Base-by-base conservation (phyloP, 495 filamentous ascomycete genomes). In the Penicillium parvum region DNA sequence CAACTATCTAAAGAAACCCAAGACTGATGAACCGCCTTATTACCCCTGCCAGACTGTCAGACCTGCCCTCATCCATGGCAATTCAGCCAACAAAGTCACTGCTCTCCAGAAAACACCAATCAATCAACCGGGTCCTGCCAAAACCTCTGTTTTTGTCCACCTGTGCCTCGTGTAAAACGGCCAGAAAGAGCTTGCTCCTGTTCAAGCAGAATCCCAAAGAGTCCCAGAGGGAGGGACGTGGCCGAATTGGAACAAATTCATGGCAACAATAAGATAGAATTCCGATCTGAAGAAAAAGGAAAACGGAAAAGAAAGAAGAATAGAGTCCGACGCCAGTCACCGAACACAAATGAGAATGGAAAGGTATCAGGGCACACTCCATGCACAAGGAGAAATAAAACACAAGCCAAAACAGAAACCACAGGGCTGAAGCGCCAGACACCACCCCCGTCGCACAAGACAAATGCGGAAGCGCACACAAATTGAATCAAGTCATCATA, bases 401-500 rank as follows among this genome's bases (percentile, higher is more conserved):
- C 23, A 44, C 28, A 50, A 48, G 38, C 53, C 46, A 30, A 35
- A 57, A 46, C 53, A 43, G 47, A 42, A 51, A 52, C 49, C 45
- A 36, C 38, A 54, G 23, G 41, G 48, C 50, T 48, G 49, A 61
- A n/a, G 65, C 65, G 64, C 67, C 67, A 41, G 59, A 71, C 65
- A 63, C 65, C 67, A n/a, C n/a, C 57, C 43, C 49, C 45, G 35
- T 44, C 54, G 58, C 54, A 55, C 37, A 58, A 58, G 36, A 50
- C 42, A 61, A 61, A 71, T 71, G 65, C 64, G 53, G 57, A 61
- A 60, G 47, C 60, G 58, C 58, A 65, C n/a, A n/a, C 60, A 68
- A 52, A 63, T 50, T 58, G 47, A 67, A 67, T 61, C 49, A 62
- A 58, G 65, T 61, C 60, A 63, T 71, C 65, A 53, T 69, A 69